These are phyloP conservation scores for Lactuca saligna DNA, from an alignment of 129 eudicot genomes.

Conservation along the genomic window DNA sequence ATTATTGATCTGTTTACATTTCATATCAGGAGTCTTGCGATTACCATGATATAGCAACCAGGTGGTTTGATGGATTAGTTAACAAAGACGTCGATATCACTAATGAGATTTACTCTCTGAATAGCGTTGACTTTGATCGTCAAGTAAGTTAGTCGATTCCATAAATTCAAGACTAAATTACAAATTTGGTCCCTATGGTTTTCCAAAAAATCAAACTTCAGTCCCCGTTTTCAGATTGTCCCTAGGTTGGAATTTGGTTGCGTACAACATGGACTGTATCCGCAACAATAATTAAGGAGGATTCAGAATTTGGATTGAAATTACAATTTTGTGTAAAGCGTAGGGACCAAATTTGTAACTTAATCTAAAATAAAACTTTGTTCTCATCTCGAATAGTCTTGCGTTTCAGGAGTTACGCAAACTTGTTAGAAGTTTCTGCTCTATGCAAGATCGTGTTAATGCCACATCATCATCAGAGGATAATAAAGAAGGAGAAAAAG, in stretches of 20 bases:
- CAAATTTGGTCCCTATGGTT: no score
- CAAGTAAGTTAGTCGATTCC: slow-evolving; percentile 53
- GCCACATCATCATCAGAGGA: slow-evolving; percentile 39
- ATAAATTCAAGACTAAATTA: no score
- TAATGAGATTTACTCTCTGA: slow-evolving; percentile 82
- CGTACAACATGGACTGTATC: no score
- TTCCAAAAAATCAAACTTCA: no score
- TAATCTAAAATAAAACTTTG: no score
- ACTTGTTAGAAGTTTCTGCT: slow-evolving; percentile 64
- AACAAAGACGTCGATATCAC: slow-evolving; percentile 62
- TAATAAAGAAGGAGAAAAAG: slow-evolving; percentile 40
- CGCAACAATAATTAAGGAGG: no score
- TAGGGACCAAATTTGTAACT: no score
- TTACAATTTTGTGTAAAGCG: no score
- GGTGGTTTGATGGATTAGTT: slow-evolving; percentile 85
- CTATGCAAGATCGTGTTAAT: slow-evolving; percentile 34
- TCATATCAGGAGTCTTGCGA: slow-evolving; percentile 41
- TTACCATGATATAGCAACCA: slow-evolving; percentile 42
- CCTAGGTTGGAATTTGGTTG: no score
- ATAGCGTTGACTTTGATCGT: slow-evolving; percentile 78
- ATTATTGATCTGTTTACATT: slow-evolving; percentile 12
- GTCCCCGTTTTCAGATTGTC: no score
- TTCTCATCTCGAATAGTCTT: neutral
- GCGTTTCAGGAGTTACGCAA: slow-evolving; percentile 64
- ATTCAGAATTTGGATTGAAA: no score